These are phyloP conservation scores for Leucosporidium yakuticum DNA, from an alignment of 768 basidiomycete species.

Conservation along the genomic window DNA sequence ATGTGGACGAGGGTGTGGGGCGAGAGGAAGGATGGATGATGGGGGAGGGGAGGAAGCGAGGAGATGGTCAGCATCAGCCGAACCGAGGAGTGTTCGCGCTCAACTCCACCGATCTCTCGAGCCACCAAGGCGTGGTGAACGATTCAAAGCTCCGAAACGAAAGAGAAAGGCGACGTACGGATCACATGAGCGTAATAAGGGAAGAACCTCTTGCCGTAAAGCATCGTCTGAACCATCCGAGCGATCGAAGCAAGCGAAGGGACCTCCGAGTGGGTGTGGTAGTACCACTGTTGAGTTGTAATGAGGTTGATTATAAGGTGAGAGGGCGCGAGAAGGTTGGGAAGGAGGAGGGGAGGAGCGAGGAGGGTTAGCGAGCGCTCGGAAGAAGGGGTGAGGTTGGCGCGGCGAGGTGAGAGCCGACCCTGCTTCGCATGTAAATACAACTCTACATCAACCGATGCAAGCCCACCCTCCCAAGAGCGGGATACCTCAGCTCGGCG, in stretches of 20 bases:
- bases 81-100: background rate
- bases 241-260: conserved; percentile 97
- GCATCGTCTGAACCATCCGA: conserved; percentile 96
- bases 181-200: conserved; percentile 92
- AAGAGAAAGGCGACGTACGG: conserved; percentile 14
- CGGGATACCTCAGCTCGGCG: no score
- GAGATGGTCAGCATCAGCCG: background rate
- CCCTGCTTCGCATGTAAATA: no score
- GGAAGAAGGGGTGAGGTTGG: no score
- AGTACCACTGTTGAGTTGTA: conserved; percentile 63
- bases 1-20: no score
- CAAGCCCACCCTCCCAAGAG: no score
- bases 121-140: background rate
- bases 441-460: no score
- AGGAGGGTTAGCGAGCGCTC: no score
- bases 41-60: background rate
- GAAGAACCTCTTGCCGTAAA: conserved; percentile 93
- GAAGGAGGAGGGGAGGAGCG: background rate
- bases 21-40: background rate
- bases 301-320: no score
- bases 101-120: background rate
- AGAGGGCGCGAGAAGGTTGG: no score
- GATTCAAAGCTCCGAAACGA: no score
- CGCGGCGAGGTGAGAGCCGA: no score
- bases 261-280: conserved; percentile 91